Conservation (phyloP, 192 early-diverging fungal genomes). For the Podila clonocystis region DNA sequence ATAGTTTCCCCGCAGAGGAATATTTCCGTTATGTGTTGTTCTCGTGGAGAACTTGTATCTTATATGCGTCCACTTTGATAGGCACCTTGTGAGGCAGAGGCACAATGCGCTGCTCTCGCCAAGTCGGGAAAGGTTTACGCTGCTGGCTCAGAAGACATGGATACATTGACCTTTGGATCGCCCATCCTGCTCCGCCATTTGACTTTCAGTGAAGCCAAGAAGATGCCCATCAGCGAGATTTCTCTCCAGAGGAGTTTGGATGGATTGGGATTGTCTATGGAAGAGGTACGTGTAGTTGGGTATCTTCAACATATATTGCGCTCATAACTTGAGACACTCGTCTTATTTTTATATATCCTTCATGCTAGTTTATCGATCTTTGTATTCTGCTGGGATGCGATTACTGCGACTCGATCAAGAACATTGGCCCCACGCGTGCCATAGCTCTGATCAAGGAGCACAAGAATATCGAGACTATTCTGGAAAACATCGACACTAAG, state of each 20-base stretch:
- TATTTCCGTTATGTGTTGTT: too few species aligned
- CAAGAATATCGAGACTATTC: slow-evolving; percentile 80
- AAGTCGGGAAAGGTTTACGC: slow-evolving; percentile 90
- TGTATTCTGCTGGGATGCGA: slow-evolving; percentile 98
- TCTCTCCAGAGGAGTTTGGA: slow-evolving; percentile 81
- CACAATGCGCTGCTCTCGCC: slow-evolving; percentile 95
- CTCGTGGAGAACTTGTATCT: too few species aligned
- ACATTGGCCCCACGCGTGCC: slow-evolving; percentile 90
- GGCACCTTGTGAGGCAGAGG: slow-evolving; percentile 98
- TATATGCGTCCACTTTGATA: slow-evolving; percentile 10
- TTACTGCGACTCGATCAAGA: slow-evolving; percentile 95
- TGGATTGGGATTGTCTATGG: slow-evolving; percentile 79
- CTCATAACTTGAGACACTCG: too few species aligned
- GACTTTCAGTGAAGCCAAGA: slow-evolving; percentile 90
- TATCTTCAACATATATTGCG: too few species aligned
- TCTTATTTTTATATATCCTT: not conserved
- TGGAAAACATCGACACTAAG: slow-evolving; percentile 79
- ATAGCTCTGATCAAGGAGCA: slow-evolving; percentile 88
- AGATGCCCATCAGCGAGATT: slow-evolving; percentile 93
- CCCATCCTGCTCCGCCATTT: slow-evolving; percentile 92
- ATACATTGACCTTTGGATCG: slow-evolving; percentile 93
- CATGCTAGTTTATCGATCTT: slow-evolving; percentile 90
- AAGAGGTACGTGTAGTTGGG: slow-evolving; percentile 59
- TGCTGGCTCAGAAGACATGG: slow-evolving; percentile 98
- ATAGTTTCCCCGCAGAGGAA: not conserved